Base-by-base conservation (phyloP, 1,284 basidiomycete genomes). In the Grifola frondosa region DNA sequence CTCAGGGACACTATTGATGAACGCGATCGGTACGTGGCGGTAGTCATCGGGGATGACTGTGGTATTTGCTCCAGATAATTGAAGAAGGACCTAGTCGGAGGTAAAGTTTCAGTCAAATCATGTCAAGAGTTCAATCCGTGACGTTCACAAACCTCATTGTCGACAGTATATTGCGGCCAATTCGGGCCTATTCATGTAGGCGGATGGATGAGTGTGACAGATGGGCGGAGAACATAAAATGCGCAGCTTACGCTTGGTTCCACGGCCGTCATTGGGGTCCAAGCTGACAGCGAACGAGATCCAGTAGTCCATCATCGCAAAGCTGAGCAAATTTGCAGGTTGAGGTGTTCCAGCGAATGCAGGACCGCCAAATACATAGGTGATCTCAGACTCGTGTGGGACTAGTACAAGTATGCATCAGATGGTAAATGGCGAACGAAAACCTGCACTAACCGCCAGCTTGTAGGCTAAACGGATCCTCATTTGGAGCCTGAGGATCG, bases 221-320 rank as follows among this genome's bases (percentile, higher is more conserved):
- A 17, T 17, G 25, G 21, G 9, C 15, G 17, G 20, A 19, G 16
- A 29, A 24, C 15, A n/a, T 5, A 9, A 32, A 12, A 57, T 61
- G 37, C 57, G 26, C 40, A 4, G 17, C 9, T 2, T 38, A 74
- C 71, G 68, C 30, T 44, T 26, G 23, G 51, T 52, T 17, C 75
- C 75, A 19, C 58, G 60, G 5, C 68, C 69, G 45, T 78, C 75
- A 46, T 78, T 78, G 6, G 76, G 75, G 38, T 74, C 64, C 26
- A 75, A 55, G 29, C 66, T 71, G 5, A 66, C 69, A 1, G 69
- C 70, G 44, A 78, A 78, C 0, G 75, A 77, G 12, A 77, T 60
- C 74, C 75, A 78, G 41, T 77, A 77, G 40, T 77, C 70, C 46
- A 74, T 67, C 67, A 77, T 74, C 15, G 24, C 23, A 8, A 37